A percentile compares a stretch with the other conserved stretches of the same genome.
Evolutionary conservation across 1,284 basidiomycete species (phyloP).

Genomic region (Microbotryum intermedium): DNA sequence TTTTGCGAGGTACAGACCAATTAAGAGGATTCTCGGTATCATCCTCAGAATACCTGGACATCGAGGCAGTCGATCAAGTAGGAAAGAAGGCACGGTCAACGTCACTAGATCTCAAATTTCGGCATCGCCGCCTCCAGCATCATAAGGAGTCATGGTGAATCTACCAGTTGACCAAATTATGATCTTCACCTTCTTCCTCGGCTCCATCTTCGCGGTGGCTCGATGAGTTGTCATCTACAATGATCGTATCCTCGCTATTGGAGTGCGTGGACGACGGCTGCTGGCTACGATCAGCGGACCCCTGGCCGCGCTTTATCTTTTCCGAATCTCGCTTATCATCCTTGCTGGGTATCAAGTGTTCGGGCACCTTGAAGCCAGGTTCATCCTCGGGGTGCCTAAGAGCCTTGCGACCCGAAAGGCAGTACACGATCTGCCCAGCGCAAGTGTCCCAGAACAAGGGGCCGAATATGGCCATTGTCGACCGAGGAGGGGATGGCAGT

Average conservation of each 20-base stretch:
- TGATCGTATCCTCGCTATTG: background rate
- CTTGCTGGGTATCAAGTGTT: background rate
- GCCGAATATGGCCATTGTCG: background rate
- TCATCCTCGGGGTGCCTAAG: conserved; percentile 4
- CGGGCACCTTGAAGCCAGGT: conserved; percentile 1
- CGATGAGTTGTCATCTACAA: background rate
- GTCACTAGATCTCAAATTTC: background rate
- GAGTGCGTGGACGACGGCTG: background rate
- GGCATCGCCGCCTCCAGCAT: too few species aligned
- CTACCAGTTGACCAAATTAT: conserved; percentile 1
- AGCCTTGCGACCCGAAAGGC: background rate
- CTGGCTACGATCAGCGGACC: background rate
- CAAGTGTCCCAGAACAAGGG: background rate
- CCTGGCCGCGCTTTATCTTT: background rate
- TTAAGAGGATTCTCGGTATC: background rate
- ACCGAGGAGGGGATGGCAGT: too few species aligned
- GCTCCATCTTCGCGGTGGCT: background rate
- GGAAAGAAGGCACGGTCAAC: background rate
- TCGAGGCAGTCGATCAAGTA: background rate
- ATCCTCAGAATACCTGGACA: background rate
- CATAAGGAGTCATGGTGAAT: too few species aligned
- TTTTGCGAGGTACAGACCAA: conserved; percentile 22
- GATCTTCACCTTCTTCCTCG: background rate
- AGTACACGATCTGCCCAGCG: conserved; percentile 1
- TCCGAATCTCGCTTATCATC: background rate